Evolutionary conservation across 768 basidiomycete species (phyloP), one percentile per base, ranked within the genome.

Genomic region (Leccinellum rugosiceps): DNA sequence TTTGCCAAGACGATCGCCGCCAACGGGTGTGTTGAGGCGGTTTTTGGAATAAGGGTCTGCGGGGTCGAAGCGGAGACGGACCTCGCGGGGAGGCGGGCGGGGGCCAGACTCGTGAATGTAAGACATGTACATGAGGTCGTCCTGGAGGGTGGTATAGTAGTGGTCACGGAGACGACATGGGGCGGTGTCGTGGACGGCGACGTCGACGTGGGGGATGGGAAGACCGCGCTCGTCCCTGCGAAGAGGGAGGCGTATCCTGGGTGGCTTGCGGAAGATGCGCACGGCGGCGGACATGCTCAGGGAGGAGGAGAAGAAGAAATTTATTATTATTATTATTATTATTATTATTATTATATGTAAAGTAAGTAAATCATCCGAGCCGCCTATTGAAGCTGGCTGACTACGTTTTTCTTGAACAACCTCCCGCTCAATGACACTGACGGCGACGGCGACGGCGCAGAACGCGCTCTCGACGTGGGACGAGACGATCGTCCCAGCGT

Each of bases 51-150:
- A 97, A 0, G 94, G 93, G 68, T 94, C 83, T 31, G 79, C 65
- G 5, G 88, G 86, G 77, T 94, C 87, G 75, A 83, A 90, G 17
- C 76, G 83, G 59, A 85, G 83, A 51, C 85, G 84, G 58, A 86
- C 85, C 52, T 78, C 73, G 58, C 84, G 82, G 9, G 78, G 78
- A 11, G 79, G 74, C 13, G 81, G 80, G 47, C 78, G 80, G 6
- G 80, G 74, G n/a, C 72, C 77, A 44, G 77, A 73, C 64, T 86
- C 80, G 74, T 98, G 96, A 50, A 82, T 77, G 77, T 98, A 97
- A 53, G 88, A 89, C 82, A 98, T 87, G 81, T 99, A 99, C 82
- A 98, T 85, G 64, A 94, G 78, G 75, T 98, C 83, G 72, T 94
- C 89, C 21, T 84, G 84, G 58, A 98, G 80, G 9, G 94, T 87